A percentile compares a stretch with the other conserved stretches of the same genome.
phyloP scores from a whole-genome alignment of 2,329 filamentous ascomycete genomes.

The Diaporthe vexans region DNA sequence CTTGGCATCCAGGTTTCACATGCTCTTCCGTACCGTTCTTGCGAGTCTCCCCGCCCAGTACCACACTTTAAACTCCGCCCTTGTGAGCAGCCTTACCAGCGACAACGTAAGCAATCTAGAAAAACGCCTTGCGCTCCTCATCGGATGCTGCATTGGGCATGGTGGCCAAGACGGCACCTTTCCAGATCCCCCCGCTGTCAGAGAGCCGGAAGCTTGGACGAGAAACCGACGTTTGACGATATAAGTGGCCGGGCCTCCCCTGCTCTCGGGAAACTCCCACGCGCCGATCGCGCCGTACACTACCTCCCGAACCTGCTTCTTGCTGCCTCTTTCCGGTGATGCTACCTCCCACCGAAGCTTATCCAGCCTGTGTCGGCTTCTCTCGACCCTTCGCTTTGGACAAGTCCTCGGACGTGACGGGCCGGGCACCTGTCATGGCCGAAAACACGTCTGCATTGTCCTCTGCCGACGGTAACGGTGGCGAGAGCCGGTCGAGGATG shows the following conservation, averaged over 20 bases:
- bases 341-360: background rate
- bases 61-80: slow-evolving; percentile 7
- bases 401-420: slow-evolving; percentile 19
- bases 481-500: slow-evolving; percentile 36
- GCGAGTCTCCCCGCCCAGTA: slow-evolving; percentile 18
- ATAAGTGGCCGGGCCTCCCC: slow-evolving; percentile 7
- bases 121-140: slow-evolving; percentile 27
- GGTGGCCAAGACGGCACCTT: slow-evolving; percentile 18
- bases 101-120: slow-evolving; percentile 19
- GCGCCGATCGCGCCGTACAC: background rate
- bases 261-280: background rate
- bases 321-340: too few species aligned
- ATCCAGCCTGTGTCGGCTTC: background rate
- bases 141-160: slow-evolving; percentile 27
- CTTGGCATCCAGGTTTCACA: slow-evolving; percentile 28
- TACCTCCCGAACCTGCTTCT: background rate
- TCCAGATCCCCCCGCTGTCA: slow-evolving; percentile 23
- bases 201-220: slow-evolving; percentile 19
- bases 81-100: background rate
- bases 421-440: slow-evolving; percentile 39
- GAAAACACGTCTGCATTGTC: slow-evolving; percentile 30
- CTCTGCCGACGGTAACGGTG: slow-evolving; percentile 15
- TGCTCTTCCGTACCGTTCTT: slow-evolving; percentile 16
- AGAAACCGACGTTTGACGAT: background rate
- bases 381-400: slow-evolving; percentile 17